A percentile compares a stretch with the other conserved stretches of the same genome.
These are phyloP conservation scores for Trichophyton verrucosum DNA, from an alignment of 2,329 filamentous ascomycete species.

Conservation along the genomic window DNA sequence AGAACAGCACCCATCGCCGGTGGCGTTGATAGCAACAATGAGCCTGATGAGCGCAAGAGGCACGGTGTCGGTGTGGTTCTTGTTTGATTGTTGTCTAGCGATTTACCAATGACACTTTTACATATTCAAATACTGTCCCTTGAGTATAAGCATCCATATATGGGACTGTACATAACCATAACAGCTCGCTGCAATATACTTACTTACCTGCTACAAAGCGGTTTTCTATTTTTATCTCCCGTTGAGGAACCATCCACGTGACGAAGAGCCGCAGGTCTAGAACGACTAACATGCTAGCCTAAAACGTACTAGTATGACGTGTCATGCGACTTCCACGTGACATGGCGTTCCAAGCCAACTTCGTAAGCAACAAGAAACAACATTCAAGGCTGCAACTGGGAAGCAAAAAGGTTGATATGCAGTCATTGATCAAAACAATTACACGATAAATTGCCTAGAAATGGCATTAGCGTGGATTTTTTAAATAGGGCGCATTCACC, in stretches of 20 bases:
- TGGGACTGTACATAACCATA: no score
- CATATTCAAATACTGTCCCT: background rate
- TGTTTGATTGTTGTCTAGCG: slow-evolving; percentile 37
- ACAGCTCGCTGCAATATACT: no score
- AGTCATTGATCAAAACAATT: background rate
- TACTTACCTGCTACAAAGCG: no score
- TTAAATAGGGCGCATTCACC: no score
- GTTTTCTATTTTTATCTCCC: background rate
- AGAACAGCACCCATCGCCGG: slow-evolving; percentile 72
- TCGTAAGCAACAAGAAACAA: background rate
- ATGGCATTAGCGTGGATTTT: no score
- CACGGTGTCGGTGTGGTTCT: slow-evolving; percentile 87
- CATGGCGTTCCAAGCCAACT: background rate
- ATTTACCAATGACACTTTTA: background rate
- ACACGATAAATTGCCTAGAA: background rate
- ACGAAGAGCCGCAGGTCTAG: background rate
- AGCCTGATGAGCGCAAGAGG: slow-evolving; percentile 61
- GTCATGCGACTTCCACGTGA: background rate
- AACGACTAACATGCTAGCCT: background rate
- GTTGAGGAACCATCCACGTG: background rate
- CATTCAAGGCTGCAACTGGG: background rate
- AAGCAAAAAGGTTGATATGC: background rate
- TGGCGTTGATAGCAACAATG: slow-evolving; percentile 68
- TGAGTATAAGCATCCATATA: background rate
- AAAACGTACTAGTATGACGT: background rate